Percentiles rank a stretch among this genome's conserved stretches.
phyloP scores from a whole-genome alignment of 1,139 yeast species.

The Taphrina confusa region DNA sequence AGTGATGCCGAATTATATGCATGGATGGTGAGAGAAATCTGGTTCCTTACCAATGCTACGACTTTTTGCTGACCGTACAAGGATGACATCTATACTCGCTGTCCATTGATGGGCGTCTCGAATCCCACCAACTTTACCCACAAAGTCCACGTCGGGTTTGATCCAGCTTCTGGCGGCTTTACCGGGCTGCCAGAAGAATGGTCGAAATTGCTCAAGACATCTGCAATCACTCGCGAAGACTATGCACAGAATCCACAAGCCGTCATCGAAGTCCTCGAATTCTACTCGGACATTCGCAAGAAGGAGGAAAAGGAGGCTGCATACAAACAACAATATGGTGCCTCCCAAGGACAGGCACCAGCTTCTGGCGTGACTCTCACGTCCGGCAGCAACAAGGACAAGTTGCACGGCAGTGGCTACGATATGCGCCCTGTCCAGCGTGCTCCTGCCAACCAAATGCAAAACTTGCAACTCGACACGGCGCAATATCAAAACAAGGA shows the following conservation, averaged over 20 bases:
- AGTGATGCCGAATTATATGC: constrained; percentile 77
- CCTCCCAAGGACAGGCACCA: neutral
- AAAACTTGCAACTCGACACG: neutral
- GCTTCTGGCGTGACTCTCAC: neutral
- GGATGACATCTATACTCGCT: constrained; percentile 47
- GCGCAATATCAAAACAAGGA: constrained; percentile 37
- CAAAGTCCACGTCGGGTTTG: constrained; percentile 53
- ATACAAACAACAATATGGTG: constrained; percentile 33
- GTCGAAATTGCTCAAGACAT: constrained; percentile 49
- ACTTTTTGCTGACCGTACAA: neutral
- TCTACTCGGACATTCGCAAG: constrained; percentile 54
- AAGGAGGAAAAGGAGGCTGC: constrained; percentile 46
- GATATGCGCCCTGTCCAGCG: neutral
- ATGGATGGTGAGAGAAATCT: constrained; percentile 92
- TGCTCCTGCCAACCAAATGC: neutral
- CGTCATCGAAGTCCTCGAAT: constrained; percentile 84
- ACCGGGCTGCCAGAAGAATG: constrained; percentile 53
- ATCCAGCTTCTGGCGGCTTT: constrained; percentile 52
- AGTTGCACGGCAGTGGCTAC: constrained; percentile 20
- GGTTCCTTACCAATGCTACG: constrained; percentile 59
- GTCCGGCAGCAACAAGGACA: constrained; percentile 13
- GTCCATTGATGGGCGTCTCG: constrained; percentile 74
- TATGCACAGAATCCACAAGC: constrained; percentile 53
- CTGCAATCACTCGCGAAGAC: constrained; percentile 54
- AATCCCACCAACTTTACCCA: constrained; percentile 45